Conservation (phyloP, 2,329 filamentous ascomycete species). For the Ilyonectria sp. region DNA sequence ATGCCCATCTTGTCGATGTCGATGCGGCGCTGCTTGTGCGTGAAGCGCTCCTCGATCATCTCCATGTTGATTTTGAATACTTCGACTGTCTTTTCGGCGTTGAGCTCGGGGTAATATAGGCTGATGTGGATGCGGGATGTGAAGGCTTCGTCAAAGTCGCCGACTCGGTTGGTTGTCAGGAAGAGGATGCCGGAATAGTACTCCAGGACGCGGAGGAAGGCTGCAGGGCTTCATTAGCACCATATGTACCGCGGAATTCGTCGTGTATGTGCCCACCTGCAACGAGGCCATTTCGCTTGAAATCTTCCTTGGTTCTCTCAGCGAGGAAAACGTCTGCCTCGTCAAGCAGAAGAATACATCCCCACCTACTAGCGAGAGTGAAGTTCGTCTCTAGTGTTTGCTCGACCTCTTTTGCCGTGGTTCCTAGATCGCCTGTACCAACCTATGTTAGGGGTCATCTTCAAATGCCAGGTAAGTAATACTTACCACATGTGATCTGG, state of each 20-base stretch:
- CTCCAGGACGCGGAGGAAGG: slow-evolving; percentile 23
- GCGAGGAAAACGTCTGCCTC: slow-evolving; percentile 29
- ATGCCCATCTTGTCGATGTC: slow-evolving; percentile 23
- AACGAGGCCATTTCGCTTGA: slow-evolving; percentile 26
- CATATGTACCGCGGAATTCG: fast-evolving
- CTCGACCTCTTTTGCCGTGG: slow-evolving; percentile 19
- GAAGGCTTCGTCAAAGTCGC: slow-evolving; percentile 38
- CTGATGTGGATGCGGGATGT: slow-evolving; percentile 52
- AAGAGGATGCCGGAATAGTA: slow-evolving; percentile 31
- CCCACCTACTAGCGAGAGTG: slow-evolving; percentile 25
- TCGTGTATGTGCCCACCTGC: slow-evolving; percentile 7
- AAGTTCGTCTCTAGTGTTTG: slow-evolving; percentile 15
- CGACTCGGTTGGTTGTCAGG: slow-evolving; percentile 28
- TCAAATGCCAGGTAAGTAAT: too few species aligned
- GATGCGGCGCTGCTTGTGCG: background rate
- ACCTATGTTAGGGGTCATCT: background rate
- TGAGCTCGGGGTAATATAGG: slow-evolving; percentile 28
- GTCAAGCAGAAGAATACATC: slow-evolving; percentile 29
- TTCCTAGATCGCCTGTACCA: slow-evolving; percentile 4
- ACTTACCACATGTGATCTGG: slow-evolving; percentile 30
- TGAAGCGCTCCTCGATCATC: slow-evolving; percentile 40
- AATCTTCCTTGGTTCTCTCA: slow-evolving; percentile 16
- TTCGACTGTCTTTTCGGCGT: slow-evolving; percentile 1
- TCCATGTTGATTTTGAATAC: slow-evolving; percentile 34
- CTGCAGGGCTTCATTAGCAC: background rate